These are phyloP conservation scores for Salix suchowensis DNA, from an alignment of 345 rosid genomes.

Conservation along the genomic window DNA sequence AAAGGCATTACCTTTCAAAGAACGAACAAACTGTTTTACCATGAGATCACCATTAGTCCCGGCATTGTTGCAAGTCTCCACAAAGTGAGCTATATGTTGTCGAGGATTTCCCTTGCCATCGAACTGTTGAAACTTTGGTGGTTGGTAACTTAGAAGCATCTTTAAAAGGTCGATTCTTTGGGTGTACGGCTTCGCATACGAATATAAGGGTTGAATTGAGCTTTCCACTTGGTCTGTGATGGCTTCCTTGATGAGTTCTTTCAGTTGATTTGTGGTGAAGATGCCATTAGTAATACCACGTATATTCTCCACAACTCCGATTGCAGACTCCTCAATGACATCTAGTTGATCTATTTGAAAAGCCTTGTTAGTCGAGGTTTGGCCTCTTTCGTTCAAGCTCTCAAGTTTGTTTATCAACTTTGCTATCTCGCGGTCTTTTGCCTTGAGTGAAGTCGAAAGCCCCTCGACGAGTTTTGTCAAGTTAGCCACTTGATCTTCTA, in stretches of 20 bases:
- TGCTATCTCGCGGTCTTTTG: neutral
- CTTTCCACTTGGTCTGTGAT: neutral
- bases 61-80: too few species aligned
- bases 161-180: neutral
- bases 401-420: neutral
- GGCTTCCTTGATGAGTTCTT: neutral
- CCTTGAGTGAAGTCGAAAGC: neutral
- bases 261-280: neutral
- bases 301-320: too few species aligned
- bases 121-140: neutral
- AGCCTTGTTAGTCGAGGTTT: neutral
- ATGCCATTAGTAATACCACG: neutral
- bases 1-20: neutral
- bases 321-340: too few species aligned
- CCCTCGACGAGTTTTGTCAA: neutral
- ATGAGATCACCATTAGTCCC: too few species aligned
- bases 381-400: neutral
- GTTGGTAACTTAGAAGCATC: neutral
- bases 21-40: too few species aligned
- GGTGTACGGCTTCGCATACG: neutral
- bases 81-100: too few species aligned
- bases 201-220: neutral
- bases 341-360: too few species aligned
- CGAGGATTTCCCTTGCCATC: too few species aligned
- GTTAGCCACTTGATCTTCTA: neutral